Percentiles rank a stretch among this genome's conserved stretches.
phyloP scores from a whole-genome alignment of 1,139 yeast species.

The Yamadazyma mexicana region DNA sequence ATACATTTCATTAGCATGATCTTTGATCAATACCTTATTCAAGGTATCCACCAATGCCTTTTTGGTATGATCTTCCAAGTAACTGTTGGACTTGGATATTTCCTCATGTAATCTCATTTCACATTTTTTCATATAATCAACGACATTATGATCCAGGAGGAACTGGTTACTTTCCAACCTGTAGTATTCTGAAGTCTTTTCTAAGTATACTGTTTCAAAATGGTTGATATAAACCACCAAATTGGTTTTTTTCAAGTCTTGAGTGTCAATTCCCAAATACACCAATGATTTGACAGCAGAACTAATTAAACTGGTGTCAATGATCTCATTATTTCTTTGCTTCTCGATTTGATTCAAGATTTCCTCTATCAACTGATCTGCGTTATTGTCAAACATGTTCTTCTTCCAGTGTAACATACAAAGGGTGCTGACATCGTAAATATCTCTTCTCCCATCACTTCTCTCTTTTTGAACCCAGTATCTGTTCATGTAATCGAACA shows the following conservation, averaged over 20 bases:
- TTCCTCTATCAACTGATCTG: slow-evolving; percentile 61
- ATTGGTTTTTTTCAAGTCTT: slow-evolving; percentile 83
- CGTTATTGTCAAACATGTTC: slow-evolving; percentile 71
- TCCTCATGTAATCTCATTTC: slow-evolving; percentile 82
- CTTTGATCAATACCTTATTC: slow-evolving; percentile 72
- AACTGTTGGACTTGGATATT: slow-evolving; percentile 70
- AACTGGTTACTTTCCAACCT: slow-evolving; percentile 66
- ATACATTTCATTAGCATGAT: slow-evolving; percentile 77
- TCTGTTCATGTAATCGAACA: slow-evolving; percentile 92
- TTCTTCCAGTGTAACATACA: slow-evolving; percentile 88
- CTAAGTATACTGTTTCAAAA: slow-evolving; percentile 77
- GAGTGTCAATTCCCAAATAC: slow-evolving; percentile 70
- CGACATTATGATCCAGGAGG: slow-evolving; percentile 74
- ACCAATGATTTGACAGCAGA: slow-evolving; percentile 84
- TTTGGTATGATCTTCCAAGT: slow-evolving; percentile 85
- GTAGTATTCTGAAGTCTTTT: slow-evolving; percentile 74
- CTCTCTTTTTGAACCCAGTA: slow-evolving; percentile 98
- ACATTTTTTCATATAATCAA: slow-evolving; percentile 87
- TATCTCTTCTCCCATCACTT: slow-evolving; percentile 89
- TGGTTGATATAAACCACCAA: slow-evolving; percentile 76
- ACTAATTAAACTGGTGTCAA: slow-evolving; percentile 66
- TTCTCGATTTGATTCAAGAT: slow-evolving; percentile 72
- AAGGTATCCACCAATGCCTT: slow-evolving; percentile 72
- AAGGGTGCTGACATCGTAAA: slow-evolving; percentile 87
- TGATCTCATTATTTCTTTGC: slow-evolving; percentile 79